Percentiles rank a stretch among this genome's conserved stretches.
Conservation (phyloP, 495 filamentous ascomycete species). For the Xanthoparmelia taractica region DNA sequence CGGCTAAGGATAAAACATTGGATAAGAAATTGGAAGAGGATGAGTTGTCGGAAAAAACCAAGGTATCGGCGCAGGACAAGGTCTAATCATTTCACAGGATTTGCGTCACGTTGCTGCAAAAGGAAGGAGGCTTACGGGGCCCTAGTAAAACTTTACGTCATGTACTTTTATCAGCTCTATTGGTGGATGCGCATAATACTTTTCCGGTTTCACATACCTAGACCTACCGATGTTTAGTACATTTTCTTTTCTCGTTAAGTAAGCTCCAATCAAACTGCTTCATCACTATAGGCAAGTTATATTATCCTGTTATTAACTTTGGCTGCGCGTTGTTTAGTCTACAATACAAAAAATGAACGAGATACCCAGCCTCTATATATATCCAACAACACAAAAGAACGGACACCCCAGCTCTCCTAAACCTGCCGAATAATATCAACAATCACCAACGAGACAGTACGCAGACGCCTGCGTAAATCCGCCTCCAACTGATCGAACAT, state of each 20-base stretch:
- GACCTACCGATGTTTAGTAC: background rate
- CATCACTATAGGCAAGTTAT: background rate
- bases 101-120: background rate
- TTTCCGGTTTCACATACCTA: background rate
- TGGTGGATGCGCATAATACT: background rate
- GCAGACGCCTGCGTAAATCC: constrained; percentile 6
- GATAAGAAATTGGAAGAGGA: too few species aligned
- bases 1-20: too few species aligned
- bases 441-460: background rate
- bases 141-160: too few species aligned
- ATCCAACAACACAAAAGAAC: too few species aligned
- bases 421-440: constrained; percentile 5
- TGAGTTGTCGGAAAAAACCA: too few species aligned
- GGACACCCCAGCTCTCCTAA: background rate
- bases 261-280: background rate
- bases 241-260: background rate
- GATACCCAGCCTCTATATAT: background rate
- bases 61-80: background rate
- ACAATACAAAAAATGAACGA: background rate
- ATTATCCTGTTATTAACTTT: background rate
- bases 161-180: background rate
- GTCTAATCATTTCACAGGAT: background rate
- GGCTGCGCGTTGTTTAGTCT: background rate
- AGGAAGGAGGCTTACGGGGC: background rate
- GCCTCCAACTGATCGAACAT: constrained; percentile 13